Base-by-base conservation (phyloP, 2,329 filamentous ascomycete species). In the Aspergillus puulaauensis region DNA sequence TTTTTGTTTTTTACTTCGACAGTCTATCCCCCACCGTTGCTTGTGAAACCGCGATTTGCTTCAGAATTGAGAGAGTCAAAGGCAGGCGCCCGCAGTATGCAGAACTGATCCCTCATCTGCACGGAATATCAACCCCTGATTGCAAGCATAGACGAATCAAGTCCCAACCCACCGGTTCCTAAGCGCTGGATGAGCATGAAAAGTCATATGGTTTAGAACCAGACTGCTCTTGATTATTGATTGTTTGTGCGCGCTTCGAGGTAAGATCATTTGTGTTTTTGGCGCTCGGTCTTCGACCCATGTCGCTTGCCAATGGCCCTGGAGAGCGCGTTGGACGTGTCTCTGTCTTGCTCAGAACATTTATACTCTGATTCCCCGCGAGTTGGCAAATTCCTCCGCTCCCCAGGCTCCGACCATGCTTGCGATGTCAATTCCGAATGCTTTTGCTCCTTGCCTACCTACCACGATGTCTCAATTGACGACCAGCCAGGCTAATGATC, bases 171-270 rank as follows among this genome's bases (percentile, higher is more conserved):
- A 50, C 37, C 40, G 54, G 41, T 31, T 39, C 48, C 55, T 63
- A 64, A 60, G 66, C 68, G 67, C 68, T 61, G 59, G 61, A 50
- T 58, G 70, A 68, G 68, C 59, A 70, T 72, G 65, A 57, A 59
- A 63, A 67, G 59, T 44, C 58, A 61, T 62, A 63, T 61, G 61
- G 61, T 64, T 66, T 70, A 64, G 60, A 57, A 51, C 17, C 47
- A 51, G 61, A 62, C 61, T 63, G 56, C 57, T 61, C 51, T 47
- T 49, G 52, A 50, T 55, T 57, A 56, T 50, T 39, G 17, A 52
- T 51, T 51, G 61, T 68, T 70, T 73, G 68, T 60, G 66, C 61
- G 64, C 62, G 63, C 62, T 59, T 64, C 55, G 50, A 66, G 66
- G 72, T 74, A 65, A 71, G 70, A 61, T 45, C 45, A 61, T 39